These are phyloP conservation scores for Aurinia saxatilis DNA, from an alignment of 345 rosid species.

Conservation along the genomic window DNA sequence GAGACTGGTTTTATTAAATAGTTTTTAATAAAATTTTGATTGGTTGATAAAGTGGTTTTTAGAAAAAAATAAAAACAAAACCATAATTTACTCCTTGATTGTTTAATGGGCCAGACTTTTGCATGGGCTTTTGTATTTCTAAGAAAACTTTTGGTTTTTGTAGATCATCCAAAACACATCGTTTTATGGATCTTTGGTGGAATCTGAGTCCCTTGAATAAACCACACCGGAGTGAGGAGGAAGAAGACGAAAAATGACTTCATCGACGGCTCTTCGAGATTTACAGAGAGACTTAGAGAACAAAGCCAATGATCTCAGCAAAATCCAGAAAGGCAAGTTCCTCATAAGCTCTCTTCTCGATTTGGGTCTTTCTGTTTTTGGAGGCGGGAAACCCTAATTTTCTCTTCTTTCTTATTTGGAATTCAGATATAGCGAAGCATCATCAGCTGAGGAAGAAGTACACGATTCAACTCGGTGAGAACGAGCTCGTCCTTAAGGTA, in stretches of 20 bases:
- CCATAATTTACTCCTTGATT: too few species aligned
- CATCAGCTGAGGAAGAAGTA: constrained; percentile 94
- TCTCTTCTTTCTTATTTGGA: neutral
- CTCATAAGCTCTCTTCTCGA: neutral
- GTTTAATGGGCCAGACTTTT: too few species aligned
- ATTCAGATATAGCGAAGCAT: constrained; percentile 74
- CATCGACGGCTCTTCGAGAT: constrained; percentile 61
- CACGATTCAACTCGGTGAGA: constrained; percentile 92
- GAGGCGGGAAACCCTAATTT: constrained; percentile 10
- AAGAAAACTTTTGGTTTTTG: neutral
- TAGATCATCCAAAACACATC: neutral
- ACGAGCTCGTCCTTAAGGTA: constrained; percentile 94
- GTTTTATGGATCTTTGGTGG: constrained; percentile 3
- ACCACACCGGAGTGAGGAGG: neutral
- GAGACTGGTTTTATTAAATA: too few species aligned
- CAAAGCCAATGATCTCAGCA: constrained; percentile 75
- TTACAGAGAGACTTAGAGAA: constrained; percentile 76
- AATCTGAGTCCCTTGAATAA: constrained; percentile 2
- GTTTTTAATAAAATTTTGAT: too few species aligned
- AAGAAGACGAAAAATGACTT: constrained; percentile 40
- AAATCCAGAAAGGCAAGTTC: constrained; percentile 66
- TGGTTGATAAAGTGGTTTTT: too few species aligned
- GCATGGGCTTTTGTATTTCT: neutral
- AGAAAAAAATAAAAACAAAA: too few species aligned
- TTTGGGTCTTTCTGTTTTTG: too few species aligned